Conservation (phyloP, 257 asterid species). For the Linaria vulgaris region DNA sequence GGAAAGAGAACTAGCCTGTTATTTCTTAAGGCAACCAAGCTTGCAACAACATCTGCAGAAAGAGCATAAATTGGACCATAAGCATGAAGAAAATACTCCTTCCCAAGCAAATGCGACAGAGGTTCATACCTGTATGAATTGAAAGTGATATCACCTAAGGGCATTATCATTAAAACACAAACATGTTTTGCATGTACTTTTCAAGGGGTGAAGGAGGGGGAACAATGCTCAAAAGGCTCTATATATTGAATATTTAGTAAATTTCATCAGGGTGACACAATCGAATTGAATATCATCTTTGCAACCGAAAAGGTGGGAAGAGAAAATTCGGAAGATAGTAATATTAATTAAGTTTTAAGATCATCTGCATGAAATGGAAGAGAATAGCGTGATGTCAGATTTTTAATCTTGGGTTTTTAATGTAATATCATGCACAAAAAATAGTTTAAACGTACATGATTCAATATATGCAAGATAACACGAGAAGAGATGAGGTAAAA, state of each 20-base stretch:
- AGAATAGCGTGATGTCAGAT: too few relatives aligned
- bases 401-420: too few relatives aligned
- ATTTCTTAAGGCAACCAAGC: slow-evolving; percentile 86
- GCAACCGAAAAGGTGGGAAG: neutral
- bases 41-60: slow-evolving; percentile 90
- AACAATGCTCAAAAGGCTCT: too few relatives aligned
- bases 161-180: neutral
- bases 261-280: neutral
- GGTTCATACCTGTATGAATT: slow-evolving; percentile 87
- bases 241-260: neutral
- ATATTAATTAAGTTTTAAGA: neutral
- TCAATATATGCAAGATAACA: too few relatives aligned
- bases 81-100: slow-evolving; percentile 94
- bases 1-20: slow-evolving; percentile 65
- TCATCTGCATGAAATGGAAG: too few relatives aligned
- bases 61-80: slow-evolving; percentile 98
- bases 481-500: too few relatives aligned
- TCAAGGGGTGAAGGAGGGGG: neutral
- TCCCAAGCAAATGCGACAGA: slow-evolving; percentile 72
- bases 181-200: neutral
- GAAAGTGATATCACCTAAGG: slow-evolving; percentile 26
- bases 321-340: neutral
- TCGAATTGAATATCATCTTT: too few relatives aligned
- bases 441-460: too few relatives aligned
- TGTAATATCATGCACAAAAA: too few relatives aligned